Evolutionary conservation across 2,329 filamentous ascomycete species (phyloP), one percentile per base, ranked within the genome.

Genomic region (Aureobasidium sp.): DNA sequence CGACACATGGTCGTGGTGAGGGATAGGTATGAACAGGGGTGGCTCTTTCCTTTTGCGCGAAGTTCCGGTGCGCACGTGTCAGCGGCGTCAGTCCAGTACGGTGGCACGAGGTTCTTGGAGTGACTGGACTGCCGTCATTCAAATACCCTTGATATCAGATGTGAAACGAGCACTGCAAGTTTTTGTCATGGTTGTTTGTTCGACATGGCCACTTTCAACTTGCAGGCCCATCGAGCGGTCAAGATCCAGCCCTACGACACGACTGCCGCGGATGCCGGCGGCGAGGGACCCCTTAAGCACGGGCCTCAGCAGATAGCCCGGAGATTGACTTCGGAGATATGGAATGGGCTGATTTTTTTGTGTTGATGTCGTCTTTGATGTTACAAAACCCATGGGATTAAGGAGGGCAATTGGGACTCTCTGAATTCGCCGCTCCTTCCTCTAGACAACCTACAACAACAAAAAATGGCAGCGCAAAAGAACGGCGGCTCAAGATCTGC

Each of bases 341-440:
- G 29, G 17, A 50, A 50, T 60, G 57, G 57, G 39, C 57, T 60
- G 57, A 60, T 60, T 60, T 60, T 58, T 60, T 60, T 39, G 57
- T 39, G 57, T 60, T 60, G 33, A 47, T 37, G 54, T 37, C 54
- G 40, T 58, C 42, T 22, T 47, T 33, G 40, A 57, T 58, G 27
- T 37, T 44, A 60, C 39, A 60, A 60, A 45, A 48, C 33, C 40
- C 3, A 57, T 44, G 19, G 49, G 39, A 27, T 12, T 15, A 47
- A 58, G 31, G 54, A 27, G 19, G 22, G 7, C 9, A 39, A 58
- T n/a, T 33, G 24, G 45, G 39, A 33, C 3, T 22, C n/a, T 50
- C n/a, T 50, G 24, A 11, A 40, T 19, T 40, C 22, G 57, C 29
- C 5, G 48, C 35, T 22, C 27, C 14, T 31, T 24, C 24, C 44